Percentiles rank a stretch among this genome's conserved stretches.
These are phyloP conservation scores for Sporothrix pallida DNA, from an alignment of 2,329 filamentous ascomycete genomes.

Conservation along the genomic window DNA sequence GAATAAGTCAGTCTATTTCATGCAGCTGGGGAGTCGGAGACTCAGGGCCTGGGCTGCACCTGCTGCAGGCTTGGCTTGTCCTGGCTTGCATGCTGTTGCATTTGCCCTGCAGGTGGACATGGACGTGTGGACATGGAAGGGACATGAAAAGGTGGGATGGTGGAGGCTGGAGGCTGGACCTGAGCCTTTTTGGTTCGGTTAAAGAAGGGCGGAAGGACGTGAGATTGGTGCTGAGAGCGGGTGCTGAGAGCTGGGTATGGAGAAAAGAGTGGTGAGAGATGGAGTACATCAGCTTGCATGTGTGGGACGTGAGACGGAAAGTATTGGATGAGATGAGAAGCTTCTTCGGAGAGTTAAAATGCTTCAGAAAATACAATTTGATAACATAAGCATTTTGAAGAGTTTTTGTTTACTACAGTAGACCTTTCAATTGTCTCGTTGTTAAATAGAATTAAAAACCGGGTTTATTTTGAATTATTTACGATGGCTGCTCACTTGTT, in stretches of 20 bases:
- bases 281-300: neutral
- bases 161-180: neutral
- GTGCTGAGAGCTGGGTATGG: neutral
- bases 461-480: too few relatives aligned
- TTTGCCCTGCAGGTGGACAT: constrained; percentile 13
- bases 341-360: neutral
- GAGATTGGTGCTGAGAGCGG: neutral
- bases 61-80: neutral
- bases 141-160: neutral
- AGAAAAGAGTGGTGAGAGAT: neutral
- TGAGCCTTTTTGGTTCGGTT: neutral
- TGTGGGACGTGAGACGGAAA: neutral
- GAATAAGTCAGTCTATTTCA: constrained; percentile 11
- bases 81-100: constrained; percentile 13
- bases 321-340: constrained; percentile 1
- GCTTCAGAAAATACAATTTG: neutral
- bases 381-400: neutral
- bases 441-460: too few relatives aligned
- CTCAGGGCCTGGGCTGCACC: neutral
- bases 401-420: neutral
- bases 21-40: neutral
- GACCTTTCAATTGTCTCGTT: neutral
- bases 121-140: neutral
- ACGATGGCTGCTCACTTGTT: too few relatives aligned
- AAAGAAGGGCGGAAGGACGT: neutral